These are phyloP conservation scores for Theobroma grandiflorum DNA, from an alignment of 441 rosid species.

Conservation along the genomic window DNA sequence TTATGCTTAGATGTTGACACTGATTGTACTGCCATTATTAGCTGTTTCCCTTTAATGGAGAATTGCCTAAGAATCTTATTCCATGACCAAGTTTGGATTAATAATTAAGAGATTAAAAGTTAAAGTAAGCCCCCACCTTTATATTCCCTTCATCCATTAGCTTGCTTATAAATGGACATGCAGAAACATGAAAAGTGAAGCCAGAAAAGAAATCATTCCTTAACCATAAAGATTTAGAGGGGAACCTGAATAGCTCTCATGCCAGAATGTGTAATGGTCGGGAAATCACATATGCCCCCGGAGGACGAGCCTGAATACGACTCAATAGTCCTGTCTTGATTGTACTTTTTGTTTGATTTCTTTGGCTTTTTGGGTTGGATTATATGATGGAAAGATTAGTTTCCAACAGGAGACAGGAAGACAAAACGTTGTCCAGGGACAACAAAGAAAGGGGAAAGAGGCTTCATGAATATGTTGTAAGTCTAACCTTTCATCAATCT, in stretches of 20 bases:
- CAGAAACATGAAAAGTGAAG: too few relatives aligned
- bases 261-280: too few relatives aligned
- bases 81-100: background rate
- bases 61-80: background rate
- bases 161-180: background rate
- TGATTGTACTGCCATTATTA: background rate
- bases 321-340: background rate
- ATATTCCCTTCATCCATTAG: background rate
- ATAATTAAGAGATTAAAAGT: background rate
- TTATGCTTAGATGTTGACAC: background rate
- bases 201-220: background rate
- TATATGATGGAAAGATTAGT: background rate
- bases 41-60: background rate
- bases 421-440: background rate
- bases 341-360: too few relatives aligned
- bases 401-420: background rate
- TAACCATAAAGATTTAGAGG: background rate
- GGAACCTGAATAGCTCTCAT: background rate
- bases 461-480: constrained; percentile 4
- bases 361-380: background rate
- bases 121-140: background rate
- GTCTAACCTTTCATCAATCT: background rate
- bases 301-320: background rate
- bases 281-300: too few relatives aligned
- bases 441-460: constrained; percentile 17